Conservation (phyloP, 495 filamentous ascomycete species). For the Lasiosphaeria hispida region DNA sequence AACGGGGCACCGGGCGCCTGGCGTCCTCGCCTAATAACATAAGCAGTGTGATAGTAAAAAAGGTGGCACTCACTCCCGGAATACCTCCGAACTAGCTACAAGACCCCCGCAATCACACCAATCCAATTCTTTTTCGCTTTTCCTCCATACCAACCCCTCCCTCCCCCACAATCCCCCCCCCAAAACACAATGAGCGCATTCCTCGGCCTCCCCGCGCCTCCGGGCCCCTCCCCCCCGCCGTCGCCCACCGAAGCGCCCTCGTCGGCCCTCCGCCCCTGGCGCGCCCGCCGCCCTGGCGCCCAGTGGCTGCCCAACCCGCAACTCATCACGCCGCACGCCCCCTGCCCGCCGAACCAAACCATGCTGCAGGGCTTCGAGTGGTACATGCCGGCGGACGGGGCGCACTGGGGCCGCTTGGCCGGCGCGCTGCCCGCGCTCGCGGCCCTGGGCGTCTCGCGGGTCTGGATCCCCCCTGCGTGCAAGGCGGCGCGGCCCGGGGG, state of each 20-base stretch:
- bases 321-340: conserved; percentile 5
- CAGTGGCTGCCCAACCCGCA: conserved; percentile 17
- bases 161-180: too few relatives aligned
- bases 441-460: conserved; percentile 58
- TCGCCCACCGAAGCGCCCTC: conserved; percentile 14
- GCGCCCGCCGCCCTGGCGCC: conserved; percentile 15
- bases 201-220: conserved; percentile 19
- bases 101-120: too few relatives aligned
- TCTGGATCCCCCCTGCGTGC: conserved; percentile 76
- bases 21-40: too few relatives aligned
- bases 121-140: too few relatives aligned
- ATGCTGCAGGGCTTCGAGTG: conserved; percentile 76
- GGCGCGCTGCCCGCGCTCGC: conserved; percentile 53
- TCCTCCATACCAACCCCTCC: too few relatives aligned
- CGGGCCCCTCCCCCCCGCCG: conserved; percentile 12
- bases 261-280: conserved; percentile 21
- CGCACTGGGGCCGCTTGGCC: conserved; percentile 62
- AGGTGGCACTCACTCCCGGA: too few relatives aligned
- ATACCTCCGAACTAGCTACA: too few relatives aligned
- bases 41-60: too few relatives aligned
- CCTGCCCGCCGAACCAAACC: conserved; percentile 48
- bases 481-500: conserved; percentile 61
- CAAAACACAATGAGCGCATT: conserved; percentile 22
- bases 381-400: conserved; percentile 63
- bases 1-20: too few relatives aligned